Base-by-base conservation (phyloP, 352 stramenopile species). In the Globisporangium rhizosaccharum region DNA sequence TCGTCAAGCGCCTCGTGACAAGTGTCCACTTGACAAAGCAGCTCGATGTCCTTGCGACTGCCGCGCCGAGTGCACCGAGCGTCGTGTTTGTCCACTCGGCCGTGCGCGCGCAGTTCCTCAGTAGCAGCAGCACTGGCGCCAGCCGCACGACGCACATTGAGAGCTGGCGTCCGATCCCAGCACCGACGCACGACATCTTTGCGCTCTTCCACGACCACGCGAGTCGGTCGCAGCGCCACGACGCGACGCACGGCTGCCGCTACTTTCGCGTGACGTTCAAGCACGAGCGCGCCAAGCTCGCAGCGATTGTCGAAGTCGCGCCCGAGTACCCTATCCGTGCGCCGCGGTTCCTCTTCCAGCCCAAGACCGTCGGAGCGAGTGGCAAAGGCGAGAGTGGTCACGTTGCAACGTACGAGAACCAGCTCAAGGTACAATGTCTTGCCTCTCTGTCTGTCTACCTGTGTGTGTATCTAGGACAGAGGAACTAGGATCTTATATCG, bases 251-350 rank as follows among this genome's bases (percentile, higher is more conserved):
- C 18, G 78, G 73, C 5, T 84, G 68, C 42, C 68, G 70, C 20
- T 88, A 87, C 67, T 90, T 79, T 57, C 63, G 66, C 46, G 76
- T 74, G 3, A 42, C 52, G 17, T 82, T 90, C 46, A 70, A 72
- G 49, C 73, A 80, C 64, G 73, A 72, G 2, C 64, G 65, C 15
- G 67, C 67, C 10, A 72, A 63, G 18, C 67, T 88, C 42, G 65
- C 71, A 11, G 75, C 69, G 14, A 71, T 82, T 9, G 71, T 92
- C 2, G 70, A 90, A 59, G 71, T 92, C 28, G 62, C 79, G 7
- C 73, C 80, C 3, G 80, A 88, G 56, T 92, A 88, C 59, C 83
- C 83, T 0, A 60, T 86, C 30, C 75, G 79, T 15, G 71, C 80
- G 0, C 79, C 83, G 15, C 79, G 76, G 3, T 82, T 92, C 54